Percentiles rank a stretch among this genome's conserved stretches.
Evolutionary conservation across 768 basidiomycete species (phyloP).

Genomic region (Symmetrospora coprosmae): DNA sequence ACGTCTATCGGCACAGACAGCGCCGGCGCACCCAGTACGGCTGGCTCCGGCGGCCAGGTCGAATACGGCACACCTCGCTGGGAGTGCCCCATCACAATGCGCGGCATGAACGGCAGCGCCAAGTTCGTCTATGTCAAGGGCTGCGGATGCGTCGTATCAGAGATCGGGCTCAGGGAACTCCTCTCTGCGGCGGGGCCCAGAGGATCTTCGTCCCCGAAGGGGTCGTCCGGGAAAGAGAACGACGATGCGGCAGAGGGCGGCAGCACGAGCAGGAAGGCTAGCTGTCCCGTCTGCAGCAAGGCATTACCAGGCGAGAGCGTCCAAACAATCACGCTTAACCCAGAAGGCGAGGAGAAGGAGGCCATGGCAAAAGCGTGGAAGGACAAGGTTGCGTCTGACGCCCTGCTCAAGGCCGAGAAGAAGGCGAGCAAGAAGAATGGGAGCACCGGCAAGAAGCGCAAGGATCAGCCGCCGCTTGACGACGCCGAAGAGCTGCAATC

Average conservation of each 20-base stretch:
- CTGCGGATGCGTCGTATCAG: slow-evolving; percentile 85
- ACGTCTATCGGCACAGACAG: slow-evolving; percentile 22
- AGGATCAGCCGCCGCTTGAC: slow-evolving; percentile 38
- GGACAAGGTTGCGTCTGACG: slow-evolving; percentile 21
- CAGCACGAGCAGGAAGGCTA: slow-evolving; percentile 29
- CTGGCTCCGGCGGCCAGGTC: slow-evolving; percentile 34
- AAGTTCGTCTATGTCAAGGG: slow-evolving; percentile 69
- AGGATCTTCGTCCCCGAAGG: slow-evolving; percentile 23
- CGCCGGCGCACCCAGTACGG: background rate
- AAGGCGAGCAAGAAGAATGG: slow-evolving; percentile 22
- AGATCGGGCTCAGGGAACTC: slow-evolving; percentile 62
- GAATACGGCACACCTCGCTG: slow-evolving; percentile 50
- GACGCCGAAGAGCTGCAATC: slow-evolving; percentile 34
- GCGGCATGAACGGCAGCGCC: slow-evolving; percentile 88
- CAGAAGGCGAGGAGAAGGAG: slow-evolving; percentile 10
- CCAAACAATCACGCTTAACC: slow-evolving; percentile 51
- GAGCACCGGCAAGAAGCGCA: slow-evolving; percentile 53
- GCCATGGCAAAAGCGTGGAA: slow-evolving; percentile 3
- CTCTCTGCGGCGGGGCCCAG: slow-evolving; percentile 21
- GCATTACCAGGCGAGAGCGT: slow-evolving; percentile 50
- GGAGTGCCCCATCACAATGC: slow-evolving; percentile 77
- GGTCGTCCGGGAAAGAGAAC: slow-evolving; percentile 30
- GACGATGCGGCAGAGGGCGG: slow-evolving; percentile 35
- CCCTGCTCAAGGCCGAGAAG: slow-evolving; percentile 21
- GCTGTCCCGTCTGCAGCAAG: slow-evolving; percentile 31